Percentiles rank a stretch among this genome's conserved stretches.
Conservation (phyloP, 345 rosid genomes). For the Mangifera indica region DNA sequence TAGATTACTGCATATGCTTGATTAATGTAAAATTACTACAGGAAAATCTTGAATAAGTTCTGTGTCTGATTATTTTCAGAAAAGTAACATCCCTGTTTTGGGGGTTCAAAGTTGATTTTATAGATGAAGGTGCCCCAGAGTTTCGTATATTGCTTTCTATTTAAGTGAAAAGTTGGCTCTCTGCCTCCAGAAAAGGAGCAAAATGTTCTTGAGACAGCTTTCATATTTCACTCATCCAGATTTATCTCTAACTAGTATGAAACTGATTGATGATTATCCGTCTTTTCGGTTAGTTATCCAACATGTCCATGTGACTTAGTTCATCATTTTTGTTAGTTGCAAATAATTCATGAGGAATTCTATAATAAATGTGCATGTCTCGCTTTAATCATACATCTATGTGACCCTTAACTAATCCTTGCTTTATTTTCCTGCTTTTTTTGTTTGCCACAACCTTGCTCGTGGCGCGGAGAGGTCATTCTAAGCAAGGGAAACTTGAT, state of each 20-base stretch:
- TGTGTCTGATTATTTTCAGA: not conserved
- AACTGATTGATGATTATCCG: not conserved
- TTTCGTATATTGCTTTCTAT: not conserved
- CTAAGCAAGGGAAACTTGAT: too few relatives aligned
- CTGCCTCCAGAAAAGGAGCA: not conserved
- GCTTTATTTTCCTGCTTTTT: not conserved
- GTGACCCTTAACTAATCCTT: not conserved
- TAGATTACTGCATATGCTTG: slow-evolving; percentile 7
- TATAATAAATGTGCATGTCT: not conserved
- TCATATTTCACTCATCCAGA: not conserved
- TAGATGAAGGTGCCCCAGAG: not conserved
- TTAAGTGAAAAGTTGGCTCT: not conserved
- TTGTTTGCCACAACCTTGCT: too few relatives aligned
- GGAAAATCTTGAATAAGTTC: slow-evolving; percentile 11
- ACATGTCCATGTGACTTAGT: slow-evolving; percentile 4
- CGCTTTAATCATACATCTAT: not conserved
- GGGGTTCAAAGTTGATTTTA: not conserved
- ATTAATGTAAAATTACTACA: not conserved
- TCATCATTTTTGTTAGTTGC: not conserved
- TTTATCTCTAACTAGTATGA: not conserved
- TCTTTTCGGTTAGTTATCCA: not conserved
- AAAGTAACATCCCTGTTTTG: slow-evolving; percentile 3
- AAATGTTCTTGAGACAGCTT: not conserved
- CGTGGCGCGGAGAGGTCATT: too few relatives aligned
- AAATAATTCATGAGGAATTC: slow-evolving; percentile 4